Evolutionary conservation across 345 rosid species (phyloP).

Genomic region (Sisymbrium irio): DNA sequence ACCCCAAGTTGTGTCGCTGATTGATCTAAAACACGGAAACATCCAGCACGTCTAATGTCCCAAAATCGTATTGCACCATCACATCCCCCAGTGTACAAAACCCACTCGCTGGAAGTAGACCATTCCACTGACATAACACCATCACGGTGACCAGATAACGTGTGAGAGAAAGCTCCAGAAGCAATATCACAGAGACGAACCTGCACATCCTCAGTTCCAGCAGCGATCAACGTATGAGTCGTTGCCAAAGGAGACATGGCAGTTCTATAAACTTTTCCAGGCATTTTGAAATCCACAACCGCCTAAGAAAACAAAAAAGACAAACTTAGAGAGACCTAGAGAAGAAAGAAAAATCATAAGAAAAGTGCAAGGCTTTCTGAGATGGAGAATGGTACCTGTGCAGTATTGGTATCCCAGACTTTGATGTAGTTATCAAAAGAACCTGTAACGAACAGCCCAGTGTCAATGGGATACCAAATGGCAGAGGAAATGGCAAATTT

Average conservation of each 20-base stretch:
- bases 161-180: constrained; percentile 89
- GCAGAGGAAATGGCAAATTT: constrained; percentile 77
- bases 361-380: not conserved
- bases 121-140: constrained; percentile 93
- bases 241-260: constrained; percentile 90
- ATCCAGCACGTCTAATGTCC: constrained; percentile 96
- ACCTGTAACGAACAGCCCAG: constrained; percentile 85
- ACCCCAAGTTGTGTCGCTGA: constrained; percentile 81
- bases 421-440: constrained; percentile 77
- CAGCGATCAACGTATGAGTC: constrained; percentile 86
- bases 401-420: constrained; percentile 93
- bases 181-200: constrained; percentile 94
- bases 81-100: constrained; percentile 87
- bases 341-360: not conserved
- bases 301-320: constrained; percentile 42
- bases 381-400: constrained; percentile 47
- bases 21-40: constrained; percentile 84
- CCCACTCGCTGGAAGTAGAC: constrained; percentile 95
- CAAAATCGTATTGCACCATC: constrained; percentile 98
- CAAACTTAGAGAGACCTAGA: not conserved
- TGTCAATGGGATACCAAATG: constrained; percentile 93
- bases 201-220: constrained; percentile 94
- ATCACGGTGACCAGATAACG: constrained; percentile 94
- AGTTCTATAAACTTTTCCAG: constrained; percentile 87
- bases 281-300: constrained; percentile 84